phyloP scores from a whole-genome alignment of 116 monocot genomes.

The Dioscorea cayenensis region DNA sequence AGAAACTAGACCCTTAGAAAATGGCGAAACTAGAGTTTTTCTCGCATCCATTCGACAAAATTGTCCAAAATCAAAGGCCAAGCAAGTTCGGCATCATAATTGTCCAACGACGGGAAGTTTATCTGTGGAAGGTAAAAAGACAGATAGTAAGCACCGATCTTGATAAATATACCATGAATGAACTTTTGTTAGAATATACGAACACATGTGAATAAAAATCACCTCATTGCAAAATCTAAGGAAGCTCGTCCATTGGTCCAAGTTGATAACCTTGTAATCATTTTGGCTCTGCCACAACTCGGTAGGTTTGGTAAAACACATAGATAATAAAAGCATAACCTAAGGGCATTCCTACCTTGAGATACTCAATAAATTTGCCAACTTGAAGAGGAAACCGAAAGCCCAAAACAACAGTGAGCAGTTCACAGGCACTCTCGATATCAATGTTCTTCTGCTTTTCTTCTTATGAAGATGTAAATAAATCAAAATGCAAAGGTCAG shows the following conservation, averaged over 20 bases:
- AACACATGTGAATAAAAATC: background rate
- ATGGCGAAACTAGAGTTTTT: conserved; percentile 11
- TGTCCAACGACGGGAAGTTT: conserved; percentile 79
- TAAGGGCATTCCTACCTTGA: conserved; percentile 45
- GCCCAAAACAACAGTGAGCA: conserved; percentile 70
- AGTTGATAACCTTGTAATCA: conserved; percentile 94
- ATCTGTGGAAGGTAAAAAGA: conserved; percentile 40
- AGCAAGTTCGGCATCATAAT: conserved; percentile 73
- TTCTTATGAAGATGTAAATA: conserved; percentile 26
- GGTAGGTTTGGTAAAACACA: background rate
- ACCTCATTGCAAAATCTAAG: conserved; percentile 92
- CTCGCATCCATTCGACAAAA: conserved; percentile 93
- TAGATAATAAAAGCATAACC: background rate
- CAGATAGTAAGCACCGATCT: background rate
- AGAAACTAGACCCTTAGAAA: background rate
- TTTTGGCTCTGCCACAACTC: conserved; percentile 46
- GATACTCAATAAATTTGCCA: conserved; percentile 56
- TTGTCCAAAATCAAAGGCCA: conserved; percentile 98
- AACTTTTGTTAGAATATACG: background rate
- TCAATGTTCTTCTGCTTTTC: conserved; percentile 91
- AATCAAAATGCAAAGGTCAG: background rate
- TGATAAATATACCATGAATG: background rate
- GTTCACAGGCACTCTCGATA: conserved; percentile 68
- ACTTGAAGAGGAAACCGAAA: conserved; percentile 52
- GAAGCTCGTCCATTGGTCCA: conserved; percentile 92